These are phyloP conservation scores for Trichomonas vaginalis DNA, from an alignment of 208 protist genomes.

Conservation along the genomic window DNA sequence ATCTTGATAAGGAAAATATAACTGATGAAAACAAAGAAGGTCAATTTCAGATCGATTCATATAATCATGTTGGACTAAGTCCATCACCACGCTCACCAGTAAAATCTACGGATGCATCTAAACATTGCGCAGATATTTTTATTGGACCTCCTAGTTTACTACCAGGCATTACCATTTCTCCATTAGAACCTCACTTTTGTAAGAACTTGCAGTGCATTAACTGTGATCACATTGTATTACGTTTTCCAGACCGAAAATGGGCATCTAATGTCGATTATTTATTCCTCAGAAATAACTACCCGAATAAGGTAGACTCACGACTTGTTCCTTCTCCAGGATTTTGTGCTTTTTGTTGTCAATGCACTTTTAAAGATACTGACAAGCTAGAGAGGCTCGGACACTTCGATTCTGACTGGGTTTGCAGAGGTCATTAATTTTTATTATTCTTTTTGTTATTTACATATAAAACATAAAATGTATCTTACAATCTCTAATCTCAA, in stretches of 20 bases:
- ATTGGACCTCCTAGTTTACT: not conserved
- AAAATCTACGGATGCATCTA: not conserved
- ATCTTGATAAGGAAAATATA: no score
- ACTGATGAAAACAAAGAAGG: no score
- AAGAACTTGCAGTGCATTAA: not conserved
- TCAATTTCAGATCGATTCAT: no score
- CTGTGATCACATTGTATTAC: not conserved
- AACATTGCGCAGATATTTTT: not conserved
- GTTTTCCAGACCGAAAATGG: not conserved
- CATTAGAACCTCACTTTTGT: not conserved
- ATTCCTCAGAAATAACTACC: not conserved
- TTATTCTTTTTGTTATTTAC: no score
- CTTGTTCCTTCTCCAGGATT: not conserved
- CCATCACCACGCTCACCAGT: not conserved
- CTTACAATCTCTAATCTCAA: no score
- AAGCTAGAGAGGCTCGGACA: not conserved
- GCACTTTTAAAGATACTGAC: not conserved
- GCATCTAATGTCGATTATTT: not conserved
- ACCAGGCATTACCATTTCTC: not conserved
- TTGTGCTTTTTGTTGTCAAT: conserved; percentile 6
- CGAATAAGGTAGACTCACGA: not conserved
- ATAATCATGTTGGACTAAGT: no score
- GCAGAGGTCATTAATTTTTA: not conserved
- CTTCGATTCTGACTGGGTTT: not conserved
- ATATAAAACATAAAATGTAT: no score